Evolutionary conservation across 371 early-diverging fungal genomes (phyloP).

Genomic region (Entomophthora muscae): DNA sequence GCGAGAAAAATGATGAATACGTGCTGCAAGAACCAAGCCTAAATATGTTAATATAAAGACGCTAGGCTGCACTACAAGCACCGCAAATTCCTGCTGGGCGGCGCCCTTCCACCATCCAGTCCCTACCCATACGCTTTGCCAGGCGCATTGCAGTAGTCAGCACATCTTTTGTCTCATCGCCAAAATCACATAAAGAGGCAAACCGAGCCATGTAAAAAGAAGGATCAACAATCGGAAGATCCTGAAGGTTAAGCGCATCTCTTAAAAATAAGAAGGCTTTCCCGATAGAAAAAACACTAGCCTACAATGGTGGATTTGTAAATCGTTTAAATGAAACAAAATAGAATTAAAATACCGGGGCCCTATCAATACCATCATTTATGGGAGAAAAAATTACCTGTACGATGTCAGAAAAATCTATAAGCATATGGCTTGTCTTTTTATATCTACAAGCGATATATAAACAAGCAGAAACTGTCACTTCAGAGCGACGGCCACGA

Average conservation of each 20-base stretch:
- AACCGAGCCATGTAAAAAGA: constrained; percentile 92
- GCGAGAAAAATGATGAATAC: constrained; percentile 87
- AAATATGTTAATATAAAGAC: constrained; percentile 2
- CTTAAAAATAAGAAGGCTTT: constrained; percentile 78
- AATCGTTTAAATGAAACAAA: background rate
- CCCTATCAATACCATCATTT: too few species aligned
- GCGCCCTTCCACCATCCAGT: constrained; percentile 96
- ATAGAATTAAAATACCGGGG: too few species aligned
- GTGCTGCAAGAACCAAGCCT: constrained; percentile 71
- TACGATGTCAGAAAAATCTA: constrained; percentile 92
- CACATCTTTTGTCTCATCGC: constrained; percentile 68
- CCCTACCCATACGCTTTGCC: constrained; percentile 91
- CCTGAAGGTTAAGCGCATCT: constrained; percentile 40
- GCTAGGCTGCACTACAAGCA: constrained; percentile 33
- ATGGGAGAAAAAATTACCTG: constrained; percentile 26
- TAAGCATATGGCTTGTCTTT: constrained; percentile 86
- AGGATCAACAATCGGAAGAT: constrained; percentile 89
- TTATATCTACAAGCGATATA: constrained; percentile 92
- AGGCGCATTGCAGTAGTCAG: constrained; percentile 71
- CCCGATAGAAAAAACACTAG: constrained; percentile 90
- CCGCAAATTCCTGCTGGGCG: constrained; percentile 98
- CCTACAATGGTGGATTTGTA: too few species aligned
- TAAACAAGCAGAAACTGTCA: constrained; percentile 90
- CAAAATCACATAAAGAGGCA: constrained; percentile 84
- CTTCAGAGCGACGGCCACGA: constrained; percentile 69